These are phyloP conservation scores for Neurospora tetraspora DNA, from an alignment of 495 filamentous ascomycete genomes.

Conservation along the genomic window DNA sequence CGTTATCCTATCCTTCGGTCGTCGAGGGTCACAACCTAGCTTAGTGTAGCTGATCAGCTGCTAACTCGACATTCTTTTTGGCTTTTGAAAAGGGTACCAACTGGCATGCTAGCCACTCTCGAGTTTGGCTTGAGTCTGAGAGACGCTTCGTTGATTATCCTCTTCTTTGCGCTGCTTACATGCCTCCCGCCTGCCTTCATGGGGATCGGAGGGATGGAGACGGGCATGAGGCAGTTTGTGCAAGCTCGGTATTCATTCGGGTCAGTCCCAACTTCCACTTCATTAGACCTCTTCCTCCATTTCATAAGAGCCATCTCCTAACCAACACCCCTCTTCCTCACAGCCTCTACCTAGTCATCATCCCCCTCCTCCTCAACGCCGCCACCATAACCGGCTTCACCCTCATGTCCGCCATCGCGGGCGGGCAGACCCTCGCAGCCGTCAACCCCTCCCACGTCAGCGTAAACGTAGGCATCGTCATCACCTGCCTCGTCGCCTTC, in stretches of 20 bases:
- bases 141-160: slow-evolving; percentile 44
- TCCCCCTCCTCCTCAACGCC: slow-evolving; percentile 31
- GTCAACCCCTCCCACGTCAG: slow-evolving; percentile 36
- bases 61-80: not conserved
- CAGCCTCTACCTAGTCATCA: slow-evolving; percentile 26
- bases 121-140: slow-evolving; percentile 41
- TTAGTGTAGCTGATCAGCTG: not conserved
- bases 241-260: slow-evolving; percentile 47
- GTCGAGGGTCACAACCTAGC: not conserved
- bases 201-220: slow-evolving; percentile 39
- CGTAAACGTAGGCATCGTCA: slow-evolving; percentile 40
- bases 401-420: slow-evolving; percentile 30
- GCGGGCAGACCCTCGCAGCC: slow-evolving; percentile 34
- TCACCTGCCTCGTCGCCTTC: slow-evolving; percentile 39
- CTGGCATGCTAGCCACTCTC: slow-evolving; percentile 42
- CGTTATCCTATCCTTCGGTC: not conserved
- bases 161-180: slow-evolving; percentile 45
- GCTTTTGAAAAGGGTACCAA: slow-evolving; percentile 31
- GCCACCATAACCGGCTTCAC: slow-evolving; percentile 35
- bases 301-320: not conserved
- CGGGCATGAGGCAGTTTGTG: slow-evolving; percentile 47
- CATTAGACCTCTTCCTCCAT: not conserved
- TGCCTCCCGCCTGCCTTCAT: slow-evolving; percentile 44
- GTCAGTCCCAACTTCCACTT: slow-evolving; percentile 12
- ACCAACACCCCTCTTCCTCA: not conserved